Conservation (phyloP, 352 stramenopile genomes). For the Globisporangium nodosum region DNA sequence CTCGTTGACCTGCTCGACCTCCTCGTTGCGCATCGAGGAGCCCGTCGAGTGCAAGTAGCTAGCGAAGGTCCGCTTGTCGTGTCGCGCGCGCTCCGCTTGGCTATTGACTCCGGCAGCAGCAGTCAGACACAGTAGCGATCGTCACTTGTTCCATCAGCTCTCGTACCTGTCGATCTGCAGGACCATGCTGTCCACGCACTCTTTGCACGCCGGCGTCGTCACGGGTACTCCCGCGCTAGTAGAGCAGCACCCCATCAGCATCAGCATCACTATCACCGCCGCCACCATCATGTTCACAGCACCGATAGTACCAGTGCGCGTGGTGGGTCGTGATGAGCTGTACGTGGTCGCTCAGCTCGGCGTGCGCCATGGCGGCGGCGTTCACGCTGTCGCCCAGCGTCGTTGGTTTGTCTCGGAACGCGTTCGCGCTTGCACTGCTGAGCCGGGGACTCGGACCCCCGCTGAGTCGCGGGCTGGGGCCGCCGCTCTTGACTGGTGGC, state of each 20-base stretch:
- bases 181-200: conserved; percentile 74
- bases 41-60: conserved; percentile 52
- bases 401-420: conserved; percentile 11
- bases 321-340: conserved; percentile 64
- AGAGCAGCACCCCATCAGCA: background rate
- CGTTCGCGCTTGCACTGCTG: conserved; percentile 18
- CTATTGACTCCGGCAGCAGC: conserved; percentile 8
- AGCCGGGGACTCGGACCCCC: conserved; percentile 20
- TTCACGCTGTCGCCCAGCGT: conserved; percentile 55
- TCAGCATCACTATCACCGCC: conserved; percentile 2
- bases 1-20: conserved; percentile 60
- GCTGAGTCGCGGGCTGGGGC: too few species aligned
- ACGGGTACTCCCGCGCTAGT: conserved; percentile 49
- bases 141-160: background rate
- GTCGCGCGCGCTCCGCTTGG: conserved; percentile 60
- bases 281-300: too few species aligned
- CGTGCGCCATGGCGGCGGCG: conserved; percentile 51
- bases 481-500: background rate
- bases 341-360: conserved; percentile 69
- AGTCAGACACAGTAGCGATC: background rate
- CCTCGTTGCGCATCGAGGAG: conserved; percentile 39
- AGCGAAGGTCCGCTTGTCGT: conserved; percentile 65
- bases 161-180: conserved; percentile 57
- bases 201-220: conserved; percentile 59
- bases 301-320: conserved; percentile 44